phyloP scores from a whole-genome alignment of 768 basidiomycete species.

The Daedalea quercina region DNA sequence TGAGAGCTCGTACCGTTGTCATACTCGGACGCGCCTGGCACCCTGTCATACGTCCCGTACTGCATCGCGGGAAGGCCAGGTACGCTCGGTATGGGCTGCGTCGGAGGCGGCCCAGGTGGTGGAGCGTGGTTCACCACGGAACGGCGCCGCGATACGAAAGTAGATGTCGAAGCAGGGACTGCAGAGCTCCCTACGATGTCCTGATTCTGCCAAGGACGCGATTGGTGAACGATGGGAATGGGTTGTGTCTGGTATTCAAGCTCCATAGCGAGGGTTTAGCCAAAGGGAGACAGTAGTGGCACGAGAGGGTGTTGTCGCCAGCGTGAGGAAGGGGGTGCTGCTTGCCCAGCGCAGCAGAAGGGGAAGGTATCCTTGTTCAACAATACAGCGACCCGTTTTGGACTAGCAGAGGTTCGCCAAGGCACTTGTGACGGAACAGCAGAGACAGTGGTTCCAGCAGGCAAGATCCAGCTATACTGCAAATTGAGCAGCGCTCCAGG shows the following conservation, averaged over 20 bases:
- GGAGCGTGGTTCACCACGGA: conserved; percentile 56
- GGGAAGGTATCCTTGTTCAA: conserved; percentile 14
- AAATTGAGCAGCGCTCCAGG: not conserved
- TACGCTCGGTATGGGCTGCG: conserved; percentile 65
- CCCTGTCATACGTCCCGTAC: conserved; percentile 23
- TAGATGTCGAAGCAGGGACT: conserved; percentile 8
- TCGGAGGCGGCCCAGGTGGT: conserved; percentile 67
- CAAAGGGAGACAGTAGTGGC: not conserved
- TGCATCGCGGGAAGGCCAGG: conserved; percentile 32
- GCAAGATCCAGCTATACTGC: not conserved
- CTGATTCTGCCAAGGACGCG: conserved; percentile 13
- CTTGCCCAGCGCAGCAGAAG: conserved; percentile 9
- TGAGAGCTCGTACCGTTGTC: conserved; percentile 14
- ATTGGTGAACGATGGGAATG: conserved; percentile 17
- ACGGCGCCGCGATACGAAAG: conserved; percentile 50
- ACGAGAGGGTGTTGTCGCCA: not conserved
- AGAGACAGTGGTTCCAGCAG: not conserved
- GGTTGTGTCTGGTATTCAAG: conserved; percentile 19
- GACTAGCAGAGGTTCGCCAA: conserved; percentile 9
- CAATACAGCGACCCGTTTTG: conserved; percentile 15
- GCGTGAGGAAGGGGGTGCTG: conserved; percentile 1
- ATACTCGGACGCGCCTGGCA: conserved; percentile 13
- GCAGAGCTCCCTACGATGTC: conserved; percentile 1
- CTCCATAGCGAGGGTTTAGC: conserved; percentile 14
- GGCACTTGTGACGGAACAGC: not conserved